A percentile compares a stretch with the other conserved stretches of the same genome.
These are phyloP conservation scores for Aspergillus texensis DNA, from an alignment of 2,329 filamentous ascomycete species.

Conservation along the genomic window DNA sequence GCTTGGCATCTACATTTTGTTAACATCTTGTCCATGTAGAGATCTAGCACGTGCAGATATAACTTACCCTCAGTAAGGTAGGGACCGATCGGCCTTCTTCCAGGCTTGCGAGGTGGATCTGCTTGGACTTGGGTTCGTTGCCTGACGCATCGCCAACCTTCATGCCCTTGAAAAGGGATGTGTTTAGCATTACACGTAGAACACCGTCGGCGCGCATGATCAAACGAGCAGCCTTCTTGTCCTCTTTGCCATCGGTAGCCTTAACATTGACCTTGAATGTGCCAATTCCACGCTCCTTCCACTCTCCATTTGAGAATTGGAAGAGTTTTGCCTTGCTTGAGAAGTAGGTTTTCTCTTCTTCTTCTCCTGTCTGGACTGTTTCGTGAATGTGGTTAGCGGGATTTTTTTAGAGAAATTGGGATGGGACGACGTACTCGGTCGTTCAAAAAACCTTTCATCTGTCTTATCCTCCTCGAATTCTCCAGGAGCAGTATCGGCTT, in stretches of 20 bases:
- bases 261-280: slow-evolving; percentile 82
- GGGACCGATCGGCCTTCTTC: slow-evolving; percentile 57
- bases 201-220: slow-evolving; percentile 92
- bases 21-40: not conserved
- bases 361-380: slow-evolving; percentile 82
- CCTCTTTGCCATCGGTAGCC: slow-evolving; percentile 58
- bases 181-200: slow-evolving; percentile 83
- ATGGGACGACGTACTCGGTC: slow-evolving; percentile 63
- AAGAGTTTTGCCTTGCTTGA: slow-evolving; percentile 83
- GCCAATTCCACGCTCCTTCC: slow-evolving; percentile 88
- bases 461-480: slow-evolving; percentile 54
- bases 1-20: slow-evolving; percentile 39
- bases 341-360: slow-evolving; percentile 75
- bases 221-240: slow-evolving; percentile 63
- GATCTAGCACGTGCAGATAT: not conserved
- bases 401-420: not conserved
- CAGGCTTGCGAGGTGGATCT: slow-evolving; percentile 64
- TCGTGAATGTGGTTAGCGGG: not conserved
- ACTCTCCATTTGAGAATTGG: slow-evolving; percentile 72
- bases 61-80: slow-evolving; percentile 59
- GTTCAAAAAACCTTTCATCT: slow-evolving; percentile 54
- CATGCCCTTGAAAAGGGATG: slow-evolving; percentile 75
- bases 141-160: slow-evolving; percentile 69
- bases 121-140: slow-evolving; percentile 69
- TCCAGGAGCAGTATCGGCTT: slow-evolving; percentile 47